phyloP scores from a whole-genome alignment of 2,329 filamentous ascomycete species.

The Pleurostoma richardsiae region DNA sequence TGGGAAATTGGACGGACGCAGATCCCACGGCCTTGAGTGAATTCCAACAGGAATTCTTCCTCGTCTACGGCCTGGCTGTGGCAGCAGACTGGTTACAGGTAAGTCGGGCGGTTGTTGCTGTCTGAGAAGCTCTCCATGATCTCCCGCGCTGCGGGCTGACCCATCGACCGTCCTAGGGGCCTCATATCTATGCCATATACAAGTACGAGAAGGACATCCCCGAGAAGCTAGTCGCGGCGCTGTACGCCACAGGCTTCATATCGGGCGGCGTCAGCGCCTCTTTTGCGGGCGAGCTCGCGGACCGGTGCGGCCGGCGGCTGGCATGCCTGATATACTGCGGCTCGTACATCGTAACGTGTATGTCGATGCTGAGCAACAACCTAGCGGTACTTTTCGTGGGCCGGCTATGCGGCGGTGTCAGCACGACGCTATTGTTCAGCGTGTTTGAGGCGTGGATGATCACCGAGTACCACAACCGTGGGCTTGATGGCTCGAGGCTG shows the following conservation, averaged over 20 bases:
- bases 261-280: slow-evolving; percentile 39
- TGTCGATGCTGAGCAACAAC: slow-evolving; percentile 40
- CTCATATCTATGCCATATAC: slow-evolving; percentile 47
- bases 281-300: slow-evolving; percentile 30
- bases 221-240: slow-evolving; percentile 35
- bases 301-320: slow-evolving; percentile 41
- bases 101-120: neutral
- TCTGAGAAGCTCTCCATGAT: too few relatives aligned
- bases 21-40: slow-evolving; percentile 6
- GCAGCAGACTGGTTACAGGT: slow-evolving; percentile 28
- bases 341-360: slow-evolving; percentile 45
- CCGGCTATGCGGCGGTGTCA: slow-evolving; percentile 48
- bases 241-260: slow-evolving; percentile 43
- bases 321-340: slow-evolving; percentile 50
- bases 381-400: slow-evolving; percentile 44
- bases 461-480: slow-evolving; percentile 44
- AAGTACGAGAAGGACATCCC: slow-evolving; percentile 41
- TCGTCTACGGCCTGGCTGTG: slow-evolving; percentile 20
- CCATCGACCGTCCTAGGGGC: slow-evolving; percentile 22
- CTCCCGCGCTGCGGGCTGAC: too few relatives aligned
- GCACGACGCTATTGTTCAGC: slow-evolving; percentile 52
- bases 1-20: neutral
- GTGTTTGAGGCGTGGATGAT: slow-evolving; percentile 59
- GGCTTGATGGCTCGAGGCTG: slow-evolving; percentile 33
- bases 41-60: slow-evolving; percentile 13